Evolutionary conservation across 176 grass and related monocot species (phyloP).

Genomic region (Dendrocalamus sinicus): DNA sequence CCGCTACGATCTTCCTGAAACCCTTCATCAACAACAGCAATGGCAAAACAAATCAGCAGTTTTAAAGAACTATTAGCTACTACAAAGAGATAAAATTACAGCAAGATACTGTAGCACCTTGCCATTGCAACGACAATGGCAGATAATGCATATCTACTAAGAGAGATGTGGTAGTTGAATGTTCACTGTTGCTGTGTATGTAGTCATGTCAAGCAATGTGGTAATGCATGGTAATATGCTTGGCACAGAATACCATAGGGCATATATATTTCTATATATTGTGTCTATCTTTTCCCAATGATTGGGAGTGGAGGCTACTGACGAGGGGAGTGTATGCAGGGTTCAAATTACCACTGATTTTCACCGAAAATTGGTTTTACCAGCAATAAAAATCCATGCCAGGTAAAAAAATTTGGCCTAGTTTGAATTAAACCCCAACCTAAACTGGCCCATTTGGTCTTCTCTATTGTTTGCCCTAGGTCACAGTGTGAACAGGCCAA

Average conservation of each 20-base stretch:
- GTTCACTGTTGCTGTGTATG: background rate
- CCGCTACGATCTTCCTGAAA: constrained; percentile 93
- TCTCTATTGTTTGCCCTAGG: too few species aligned
- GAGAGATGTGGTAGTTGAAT: background rate
- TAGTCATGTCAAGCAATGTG: background rate
- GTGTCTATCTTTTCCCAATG: constrained; percentile 48
- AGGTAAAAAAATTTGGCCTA: too few species aligned
- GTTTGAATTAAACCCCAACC: too few species aligned
- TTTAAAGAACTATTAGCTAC: background rate
- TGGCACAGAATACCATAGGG: background rate
- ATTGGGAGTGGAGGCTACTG: constrained; percentile 22
- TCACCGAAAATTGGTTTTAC: too few species aligned
- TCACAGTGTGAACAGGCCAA: too few species aligned
- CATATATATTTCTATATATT: background rate
- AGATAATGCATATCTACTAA: background rate
- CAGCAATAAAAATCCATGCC: too few species aligned
- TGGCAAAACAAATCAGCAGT: background rate
- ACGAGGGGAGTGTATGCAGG: background rate
- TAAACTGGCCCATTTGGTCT: too few species aligned
- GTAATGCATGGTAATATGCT: background rate
- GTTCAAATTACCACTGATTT: too few species aligned
- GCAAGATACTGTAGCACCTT: background rate
- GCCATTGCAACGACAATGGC: background rate
- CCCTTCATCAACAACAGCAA: constrained; percentile 55
- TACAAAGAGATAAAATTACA: background rate